phyloP scores from a whole-genome alignment of 1,284 basidiomycete species.

The Lignosus rhinocerotis region DNA sequence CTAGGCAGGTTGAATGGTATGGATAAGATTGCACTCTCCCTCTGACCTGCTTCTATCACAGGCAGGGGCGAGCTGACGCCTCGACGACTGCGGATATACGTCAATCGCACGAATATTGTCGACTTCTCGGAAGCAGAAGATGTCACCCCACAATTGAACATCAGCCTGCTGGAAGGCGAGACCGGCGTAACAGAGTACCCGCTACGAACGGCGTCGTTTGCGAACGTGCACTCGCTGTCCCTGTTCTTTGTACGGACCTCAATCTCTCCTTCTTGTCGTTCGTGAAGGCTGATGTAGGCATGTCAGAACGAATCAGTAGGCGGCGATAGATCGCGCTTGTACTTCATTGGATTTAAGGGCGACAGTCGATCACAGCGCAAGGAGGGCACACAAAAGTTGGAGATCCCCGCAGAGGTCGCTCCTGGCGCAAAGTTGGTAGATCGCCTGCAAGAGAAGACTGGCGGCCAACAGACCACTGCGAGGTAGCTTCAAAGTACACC shows the following conservation, averaged over 20 bases:
- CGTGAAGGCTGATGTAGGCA: not conserved
- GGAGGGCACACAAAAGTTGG: conserved; percentile 61
- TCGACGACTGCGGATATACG: conserved; percentile 65
- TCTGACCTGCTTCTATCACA: conserved; percentile 11
- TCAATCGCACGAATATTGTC: conserved; percentile 70
- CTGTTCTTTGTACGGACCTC: conserved; percentile 65
- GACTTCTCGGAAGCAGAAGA: conserved; percentile 74
- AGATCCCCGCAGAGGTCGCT: conserved; percentile 70
- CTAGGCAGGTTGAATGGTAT: conserved; percentile 47
- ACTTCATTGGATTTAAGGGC: conserved; percentile 81
- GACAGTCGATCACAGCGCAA: conserved; percentile 58
- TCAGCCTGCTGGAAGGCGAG: conserved; percentile 70
- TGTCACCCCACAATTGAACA: conserved; percentile 67
- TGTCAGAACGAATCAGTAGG: conserved; percentile 60
- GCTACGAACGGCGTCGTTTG: conserved; percentile 69
- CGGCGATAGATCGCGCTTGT: conserved; percentile 63
- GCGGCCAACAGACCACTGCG: conserved; percentile 48
- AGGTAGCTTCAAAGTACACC: conserved; percentile 13
- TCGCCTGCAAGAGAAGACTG: conserved; percentile 55
- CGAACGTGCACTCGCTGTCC: conserved; percentile 71
- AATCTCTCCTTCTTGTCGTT: no score
- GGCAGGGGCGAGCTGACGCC: conserved; percentile 74
- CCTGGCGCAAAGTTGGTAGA: conserved; percentile 68
- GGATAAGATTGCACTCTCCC: not conserved
- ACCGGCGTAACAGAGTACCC: conserved; percentile 74